Evolutionary conservation across 495 filamentous ascomycete genomes (phyloP), one percentile per base, ranked within the genome.

Genomic region (Penicillium fimorum): DNA sequence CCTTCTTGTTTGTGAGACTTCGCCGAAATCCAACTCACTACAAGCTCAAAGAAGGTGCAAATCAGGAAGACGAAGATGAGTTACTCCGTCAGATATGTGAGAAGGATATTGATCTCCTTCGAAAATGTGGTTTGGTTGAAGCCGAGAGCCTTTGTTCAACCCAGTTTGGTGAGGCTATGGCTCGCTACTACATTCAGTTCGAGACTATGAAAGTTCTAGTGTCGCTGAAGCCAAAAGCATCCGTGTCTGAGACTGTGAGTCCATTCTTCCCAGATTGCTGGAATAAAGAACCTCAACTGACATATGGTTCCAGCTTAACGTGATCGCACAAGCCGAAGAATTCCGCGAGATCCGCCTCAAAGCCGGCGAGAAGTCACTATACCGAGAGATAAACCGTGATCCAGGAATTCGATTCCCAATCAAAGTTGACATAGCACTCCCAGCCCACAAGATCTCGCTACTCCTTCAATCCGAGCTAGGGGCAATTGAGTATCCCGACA

Each of bases 151-250:
- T 96, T 37, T 77, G 72, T 47, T 86, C 85, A 29, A 96, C 91
- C 2, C 82, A 86, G 50, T 91, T 88, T 63, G 94, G 94, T 2
- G 79, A 90, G 53, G 88, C 90, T 1, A 98, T 98, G 94, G 90
- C 94, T 37, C 86, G 85, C 50, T 97, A 96, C 66, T 96, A 92
- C 74, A 76, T 98, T 3, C 84, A 85, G n/a, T 96, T 95, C 61
- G 80, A 88, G 42, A 96, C 92, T 0, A 97, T 97, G 92, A 88
- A 86, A 62, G 70, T 77, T 2, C 68, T 97, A 3, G 68, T 96
- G 22, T 74, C 74, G 2, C 73, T 98, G 50, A 79, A 82, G 24
- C 67, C 71, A 7, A 81, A 81, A 18, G 81, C 85, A 1, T 80
- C 79, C 5, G 74, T 91, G 22, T 84, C 85, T 32, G 79, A 90